Conservation (phyloP, 192 early-diverging fungal species). For the Mortierella alpina region DNA sequence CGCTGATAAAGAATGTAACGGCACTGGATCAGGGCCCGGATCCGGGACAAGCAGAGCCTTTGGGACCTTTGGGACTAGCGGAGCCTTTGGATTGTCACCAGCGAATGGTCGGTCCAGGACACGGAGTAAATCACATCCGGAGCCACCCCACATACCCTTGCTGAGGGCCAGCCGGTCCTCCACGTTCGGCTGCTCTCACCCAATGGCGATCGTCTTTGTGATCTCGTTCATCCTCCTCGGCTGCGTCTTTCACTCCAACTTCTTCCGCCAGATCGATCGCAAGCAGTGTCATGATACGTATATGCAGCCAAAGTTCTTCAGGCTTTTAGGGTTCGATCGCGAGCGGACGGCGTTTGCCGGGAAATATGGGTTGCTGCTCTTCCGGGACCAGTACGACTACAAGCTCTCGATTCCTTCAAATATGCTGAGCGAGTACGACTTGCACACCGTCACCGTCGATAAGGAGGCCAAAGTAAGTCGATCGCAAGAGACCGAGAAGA, state of each 20-base stretch:
- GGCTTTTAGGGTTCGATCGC: conserved; percentile 65
- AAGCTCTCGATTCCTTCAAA: conserved; percentile 22
- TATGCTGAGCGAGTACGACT: conserved; percentile 26
- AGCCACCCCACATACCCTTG: conserved; percentile 34
- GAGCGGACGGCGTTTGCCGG: conserved; percentile 74
- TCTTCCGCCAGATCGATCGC: conserved; percentile 70
- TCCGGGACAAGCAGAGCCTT: neutral
- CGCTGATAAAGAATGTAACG: conserved; percentile 10
- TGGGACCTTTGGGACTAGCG: neutral
- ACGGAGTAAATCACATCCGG: conserved; percentile 51
- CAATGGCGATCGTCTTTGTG: conserved; percentile 42
- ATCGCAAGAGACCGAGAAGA: neutral
- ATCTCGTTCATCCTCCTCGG: conserved; percentile 35
- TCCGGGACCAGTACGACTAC: conserved; percentile 50
- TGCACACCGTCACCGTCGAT: conserved; percentile 61
- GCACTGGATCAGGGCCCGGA: neutral
- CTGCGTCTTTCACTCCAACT: conserved; percentile 73
- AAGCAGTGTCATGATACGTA: conserved; percentile 61
- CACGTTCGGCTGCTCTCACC: conserved; percentile 35
- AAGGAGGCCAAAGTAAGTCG: conserved; percentile 66
- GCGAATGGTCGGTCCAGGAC: conserved; percentile 27
- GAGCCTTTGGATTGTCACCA: conserved; percentile 6
- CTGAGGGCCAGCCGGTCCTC: conserved; percentile 30
- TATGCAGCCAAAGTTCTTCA: conserved; percentile 67
- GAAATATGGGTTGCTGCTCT: conserved; percentile 85